These are phyloP conservation scores for Skeletonema grethae DNA, from an alignment of 108 stramenopile species.

Conservation along the genomic window DNA sequence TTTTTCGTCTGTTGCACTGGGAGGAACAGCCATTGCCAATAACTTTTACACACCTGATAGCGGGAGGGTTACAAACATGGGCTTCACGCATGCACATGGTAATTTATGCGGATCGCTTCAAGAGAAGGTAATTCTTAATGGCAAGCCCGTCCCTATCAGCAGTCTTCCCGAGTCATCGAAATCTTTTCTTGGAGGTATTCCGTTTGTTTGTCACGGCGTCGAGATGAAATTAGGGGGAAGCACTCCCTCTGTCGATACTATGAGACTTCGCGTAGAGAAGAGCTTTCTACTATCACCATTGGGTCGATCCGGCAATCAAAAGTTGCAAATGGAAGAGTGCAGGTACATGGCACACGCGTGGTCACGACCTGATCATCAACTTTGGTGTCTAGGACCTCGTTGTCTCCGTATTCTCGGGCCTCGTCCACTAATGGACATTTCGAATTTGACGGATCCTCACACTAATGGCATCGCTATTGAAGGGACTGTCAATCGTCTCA, in stretches of 20 bases:
- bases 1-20: constrained; percentile 21
- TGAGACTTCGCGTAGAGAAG: constrained; percentile 26
- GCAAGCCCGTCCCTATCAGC: constrained; percentile 33
- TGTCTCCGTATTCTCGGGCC: constrained; percentile 75
- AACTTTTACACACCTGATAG: constrained; percentile 37
- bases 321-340: constrained; percentile 72
- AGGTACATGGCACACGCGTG: constrained; percentile 78
- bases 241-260: background rate
- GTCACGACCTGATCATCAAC: constrained; percentile 62
- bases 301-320: constrained; percentile 27
- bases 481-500: constrained; percentile 85
- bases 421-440: constrained; percentile 62
- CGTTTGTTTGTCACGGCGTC: constrained; percentile 71
- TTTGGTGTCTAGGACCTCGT: constrained; percentile 67
- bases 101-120: constrained; percentile 32
- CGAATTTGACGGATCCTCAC: constrained; percentile 60
- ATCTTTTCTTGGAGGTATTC: constrained; percentile 65
- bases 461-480: constrained; percentile 67
- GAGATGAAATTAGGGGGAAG: constrained; percentile 33
- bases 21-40: constrained; percentile 17
- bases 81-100: constrained; percentile 42
- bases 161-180: constrained; percentile 16
- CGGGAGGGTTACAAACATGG: constrained; percentile 48
- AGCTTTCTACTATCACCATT: constrained; percentile 35
- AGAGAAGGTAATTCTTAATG: constrained; percentile 20